These are phyloP conservation scores for Cenchrus purpureus DNA, from an alignment of 176 grass and related monocot species.

Conservation along the genomic window DNA sequence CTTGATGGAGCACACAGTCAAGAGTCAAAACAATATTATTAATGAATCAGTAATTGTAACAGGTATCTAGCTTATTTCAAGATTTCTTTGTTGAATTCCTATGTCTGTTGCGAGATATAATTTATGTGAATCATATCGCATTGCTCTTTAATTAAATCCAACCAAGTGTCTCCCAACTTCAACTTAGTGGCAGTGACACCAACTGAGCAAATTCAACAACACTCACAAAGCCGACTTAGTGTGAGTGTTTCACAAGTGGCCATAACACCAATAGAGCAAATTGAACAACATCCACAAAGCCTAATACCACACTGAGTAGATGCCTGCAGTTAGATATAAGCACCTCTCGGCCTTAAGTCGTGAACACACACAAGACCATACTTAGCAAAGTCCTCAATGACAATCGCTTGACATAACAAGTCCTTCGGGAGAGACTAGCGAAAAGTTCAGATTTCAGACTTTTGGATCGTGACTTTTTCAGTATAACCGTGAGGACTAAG, in stretches of 20 bases:
- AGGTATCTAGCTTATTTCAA: constrained; percentile 11
- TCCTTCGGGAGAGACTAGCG: too few relatives aligned
- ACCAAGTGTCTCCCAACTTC: not conserved
- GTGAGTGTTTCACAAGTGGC: not conserved
- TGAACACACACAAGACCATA: not conserved
- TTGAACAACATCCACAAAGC: constrained; percentile 4
- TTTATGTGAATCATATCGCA: not conserved
- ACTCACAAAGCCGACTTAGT: not conserved
- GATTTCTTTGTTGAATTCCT: not conserved
- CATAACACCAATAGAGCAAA: not conserved
- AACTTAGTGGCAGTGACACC: not conserved
- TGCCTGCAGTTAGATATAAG: not conserved
- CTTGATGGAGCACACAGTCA: not conserved
- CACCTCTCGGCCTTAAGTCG: not conserved
- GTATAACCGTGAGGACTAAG: not conserved
- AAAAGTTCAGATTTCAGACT: too few relatives aligned
- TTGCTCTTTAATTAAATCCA: not conserved
- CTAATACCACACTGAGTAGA: not conserved
- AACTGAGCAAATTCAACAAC: not conserved
- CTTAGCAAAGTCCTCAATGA: not conserved
- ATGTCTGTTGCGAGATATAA: not conserved
- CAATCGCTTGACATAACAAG: not conserved
- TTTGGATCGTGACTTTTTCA: not conserved
- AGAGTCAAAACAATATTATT: not conserved
- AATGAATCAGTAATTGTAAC: not conserved